A percentile compares a stretch with the other conserved stretches of the same genome.
These are phyloP conservation scores for Fusarium camptoceras DNA, from an alignment of 2,329 filamentous ascomycete species.

Conservation along the genomic window DNA sequence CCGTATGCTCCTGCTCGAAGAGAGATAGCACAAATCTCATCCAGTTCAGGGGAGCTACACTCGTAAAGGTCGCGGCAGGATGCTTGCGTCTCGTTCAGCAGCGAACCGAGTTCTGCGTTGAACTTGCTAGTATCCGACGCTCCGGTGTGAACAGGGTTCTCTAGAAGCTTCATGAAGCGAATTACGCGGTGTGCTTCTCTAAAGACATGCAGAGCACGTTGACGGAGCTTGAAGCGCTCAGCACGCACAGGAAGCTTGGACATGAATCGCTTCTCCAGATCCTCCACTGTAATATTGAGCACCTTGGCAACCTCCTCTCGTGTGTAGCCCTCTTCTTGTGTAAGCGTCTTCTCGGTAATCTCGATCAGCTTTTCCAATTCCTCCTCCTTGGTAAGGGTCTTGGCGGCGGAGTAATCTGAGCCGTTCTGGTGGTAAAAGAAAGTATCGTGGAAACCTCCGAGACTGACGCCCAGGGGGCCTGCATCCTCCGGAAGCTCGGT, in stretches of 20 bases:
- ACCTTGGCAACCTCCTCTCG: constrained; percentile 83
- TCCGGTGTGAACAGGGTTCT: constrained; percentile 57
- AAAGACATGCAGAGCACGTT: constrained; percentile 92
- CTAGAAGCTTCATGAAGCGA: constrained; percentile 83
- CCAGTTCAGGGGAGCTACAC: constrained; percentile 93
- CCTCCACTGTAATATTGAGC: constrained; percentile 74
- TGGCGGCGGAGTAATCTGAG: constrained; percentile 56
- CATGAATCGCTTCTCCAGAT: constrained; percentile 83
- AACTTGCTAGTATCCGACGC: constrained; percentile 67
- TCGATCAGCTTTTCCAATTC: constrained; percentile 81
- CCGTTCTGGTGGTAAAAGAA: constrained; percentile 71
- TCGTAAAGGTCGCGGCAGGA: constrained; percentile 90
- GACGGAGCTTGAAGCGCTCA: constrained; percentile 86
- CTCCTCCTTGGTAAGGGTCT: constrained; percentile 62
- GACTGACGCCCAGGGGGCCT: constrained; percentile 82
- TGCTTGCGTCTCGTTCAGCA: constrained; percentile 90
- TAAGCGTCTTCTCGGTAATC: constrained; percentile 76
- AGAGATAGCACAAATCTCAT: constrained; percentile 86
- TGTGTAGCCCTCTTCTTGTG: constrained; percentile 86
- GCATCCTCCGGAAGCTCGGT: constrained; percentile 79
- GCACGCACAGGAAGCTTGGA: constrained; percentile 90
- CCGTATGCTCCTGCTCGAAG: constrained; percentile 83
- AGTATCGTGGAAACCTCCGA: constrained; percentile 87
- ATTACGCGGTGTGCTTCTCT: constrained; percentile 88
- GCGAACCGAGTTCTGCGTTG: constrained; percentile 77